Evolutionary conservation across 345 rosid species (phyloP), one percentile per base, ranked within the genome.

Genomic region (Trapa incisa): DNA sequence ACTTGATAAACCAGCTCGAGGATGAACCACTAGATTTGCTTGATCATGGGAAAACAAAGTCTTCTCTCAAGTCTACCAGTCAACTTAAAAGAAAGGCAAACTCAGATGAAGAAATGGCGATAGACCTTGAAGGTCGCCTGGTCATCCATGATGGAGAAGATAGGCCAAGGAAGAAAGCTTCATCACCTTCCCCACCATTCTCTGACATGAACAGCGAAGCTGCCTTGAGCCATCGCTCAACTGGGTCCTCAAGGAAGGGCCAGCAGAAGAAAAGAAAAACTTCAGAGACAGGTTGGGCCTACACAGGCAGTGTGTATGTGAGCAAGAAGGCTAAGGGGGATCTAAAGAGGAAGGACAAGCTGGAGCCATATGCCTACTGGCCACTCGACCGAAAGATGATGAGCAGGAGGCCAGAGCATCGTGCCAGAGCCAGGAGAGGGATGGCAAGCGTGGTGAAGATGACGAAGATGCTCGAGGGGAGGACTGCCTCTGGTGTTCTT

Each of bases 301-400:
- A 89, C 82, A 94, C 91, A 1, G 99, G 99, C 29, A 84, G 60
- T 17, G 97, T 87, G 80, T 89, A 92, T 76, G 82, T 85, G 41
- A 91, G 86, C 83, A 94, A 86, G 81, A 94, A 91, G 77, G 96
- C 93, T 15, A 80, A 86, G 47, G 97, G 97, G 0, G 97, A 94
- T 71, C 76, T 94, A 47, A 86, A 75, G 79, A 86, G 81, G 85
- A 94, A 91, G 77, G 97, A 83, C 56, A 94, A 91, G 77, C 87
- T 94, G 16, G 98, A 89, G 73, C 97, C 99, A 0, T 91, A 89
- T 71, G 99, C 99, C 0, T 94, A 91, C 70, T 94, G 99, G 99
- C 97, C 99, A 2, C 86, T 94, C 8, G 97, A 94, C 72, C 85
- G 96, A 9, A 94, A 91, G 84, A 89, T 94, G 97, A 87, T 91